Evolutionary conservation across 768 basidiomycete species (phyloP), one percentile per base, ranked within the genome.

Genomic region (Trichaptum fuscoviolaceum): DNA sequence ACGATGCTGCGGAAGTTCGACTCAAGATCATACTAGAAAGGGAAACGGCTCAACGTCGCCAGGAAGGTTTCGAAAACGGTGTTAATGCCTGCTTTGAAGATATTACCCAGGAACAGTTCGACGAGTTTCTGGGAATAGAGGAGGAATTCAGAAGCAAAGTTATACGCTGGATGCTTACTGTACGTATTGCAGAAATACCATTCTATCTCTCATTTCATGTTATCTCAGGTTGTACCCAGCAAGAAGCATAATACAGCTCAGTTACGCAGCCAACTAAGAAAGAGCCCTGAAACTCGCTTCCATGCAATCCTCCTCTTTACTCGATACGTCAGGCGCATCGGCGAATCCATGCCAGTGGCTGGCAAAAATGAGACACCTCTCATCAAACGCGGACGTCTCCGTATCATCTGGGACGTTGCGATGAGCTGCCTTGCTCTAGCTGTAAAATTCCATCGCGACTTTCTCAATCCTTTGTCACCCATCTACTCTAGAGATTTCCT

Each of bases 381-480:
- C 20, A 66, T 67, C 12, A 61, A 30, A 64, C 27, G 30, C 0
- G 69, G 66, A 6, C 58, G 68, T 26, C 68, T 77, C 52, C 75
- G 80, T 8, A 72, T 82, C n/a, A 75, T 77, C 7, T 89, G 88
- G 88, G 83, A 87, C 69, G 73, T 84, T 7, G 86, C 84, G 0
- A 72, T 89, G 8, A 87, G 81, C 15, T 88, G 83, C 74, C 74
- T 90, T 25, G 82, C 86, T 3, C 72, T 89, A 35, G 83, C 85
- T 68, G 82, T 87, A 63, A 91, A 91, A 87, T 79, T 85, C 64
- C 86, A 90, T 75, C 84, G 88, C 17, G 89, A 90, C 73, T 83
- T 85, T 60, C 74, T 90, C 20, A 69, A 76, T 0, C 89, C 89
- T 12, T 77, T 89, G 7, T 70, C 76, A 15, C 85, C 87, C 0